Evolutionary conservation across 2,329 filamentous ascomycete genomes (phyloP), one percentile per base, ranked within the genome.

Genomic region (Xylaria sp.): DNA sequence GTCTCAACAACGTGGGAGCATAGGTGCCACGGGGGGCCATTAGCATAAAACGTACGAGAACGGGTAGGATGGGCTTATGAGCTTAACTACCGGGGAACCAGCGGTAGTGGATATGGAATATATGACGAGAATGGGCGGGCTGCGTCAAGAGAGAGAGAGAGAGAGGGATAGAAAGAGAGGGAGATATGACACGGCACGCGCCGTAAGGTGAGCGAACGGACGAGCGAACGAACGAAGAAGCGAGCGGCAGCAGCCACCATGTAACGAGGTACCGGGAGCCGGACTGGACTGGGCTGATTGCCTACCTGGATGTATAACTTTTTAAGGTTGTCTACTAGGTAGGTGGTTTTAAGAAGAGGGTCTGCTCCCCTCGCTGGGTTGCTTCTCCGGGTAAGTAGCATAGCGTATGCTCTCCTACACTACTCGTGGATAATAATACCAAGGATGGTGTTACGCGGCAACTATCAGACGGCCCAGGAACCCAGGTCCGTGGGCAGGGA

Each of bases 401-500:
- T 18, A 18, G 18, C 41, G 18, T 67, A 52, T 60, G 43, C 18
- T 12, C 49, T 60, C 55, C 15, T 49, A 52, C 48, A 43, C 18
- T 51, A 57, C 43, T 56, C 52, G 62, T 68, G 58, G 46, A 54
- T 41, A 48, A 55, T 25, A 48, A 55, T 55, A 55, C 18, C 28
- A 55, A 46, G 56, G 51, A 68, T 39, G 39, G 43, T 52, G 48
- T 36, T 41, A 64, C 59, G 39, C 57, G 58, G 57, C 25, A 49
- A 54, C 36, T 20, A 61, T 33, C 46, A 64, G 20, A 31, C 9
- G 13, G 39, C 39, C 56, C 18, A 28, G 39, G 25, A 61, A 54
- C 57, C 69, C 69, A 67, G 59, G 64, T 52, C 69, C 69, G 36
- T 66, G 69, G 69, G 31, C 54, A 68, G 62, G 69, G 59, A 64